Conservation (phyloP, 352 stramenopile species). For the Blastocystis sp. region DNA sequence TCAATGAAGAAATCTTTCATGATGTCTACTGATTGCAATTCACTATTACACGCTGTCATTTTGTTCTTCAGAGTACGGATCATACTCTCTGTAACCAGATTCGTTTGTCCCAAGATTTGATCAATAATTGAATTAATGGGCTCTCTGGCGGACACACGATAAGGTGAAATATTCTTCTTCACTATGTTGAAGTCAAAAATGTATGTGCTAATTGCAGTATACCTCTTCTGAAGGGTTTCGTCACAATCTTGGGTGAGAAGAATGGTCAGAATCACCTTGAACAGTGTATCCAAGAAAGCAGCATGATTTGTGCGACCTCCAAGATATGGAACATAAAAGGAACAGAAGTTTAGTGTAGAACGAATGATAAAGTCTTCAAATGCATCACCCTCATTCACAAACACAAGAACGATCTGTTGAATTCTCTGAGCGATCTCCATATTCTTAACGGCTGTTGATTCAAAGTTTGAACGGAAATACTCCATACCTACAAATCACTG, state of each 20-base stretch:
- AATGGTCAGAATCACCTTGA: background rate
- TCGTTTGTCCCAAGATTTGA: background rate
- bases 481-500: background rate
- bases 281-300: constrained; percentile 16
- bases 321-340: constrained; percentile 11
- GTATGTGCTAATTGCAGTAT: background rate
- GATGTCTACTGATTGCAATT: background rate
- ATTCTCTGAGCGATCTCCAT: background rate
- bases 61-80: background rate
- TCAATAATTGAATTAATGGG: constrained; percentile 2
- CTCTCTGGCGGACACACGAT: background rate
- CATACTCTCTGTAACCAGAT: background rate
- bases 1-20: constrained; percentile 49
- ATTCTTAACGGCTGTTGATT: background rate
- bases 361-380: background rate
- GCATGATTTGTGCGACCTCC: background rate
- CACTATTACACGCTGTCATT: constrained; percentile 7
- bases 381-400: background rate
- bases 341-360: background rate
- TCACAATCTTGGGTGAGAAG: constrained; percentile 8
- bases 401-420: background rate
- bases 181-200: constrained; percentile 38
- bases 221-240: background rate
- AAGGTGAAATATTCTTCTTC: background rate
- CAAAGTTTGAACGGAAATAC: constrained; percentile 24